phyloP scores from a whole-genome alignment of 345 rosid species.

The Corchorus capsularis region DNA sequence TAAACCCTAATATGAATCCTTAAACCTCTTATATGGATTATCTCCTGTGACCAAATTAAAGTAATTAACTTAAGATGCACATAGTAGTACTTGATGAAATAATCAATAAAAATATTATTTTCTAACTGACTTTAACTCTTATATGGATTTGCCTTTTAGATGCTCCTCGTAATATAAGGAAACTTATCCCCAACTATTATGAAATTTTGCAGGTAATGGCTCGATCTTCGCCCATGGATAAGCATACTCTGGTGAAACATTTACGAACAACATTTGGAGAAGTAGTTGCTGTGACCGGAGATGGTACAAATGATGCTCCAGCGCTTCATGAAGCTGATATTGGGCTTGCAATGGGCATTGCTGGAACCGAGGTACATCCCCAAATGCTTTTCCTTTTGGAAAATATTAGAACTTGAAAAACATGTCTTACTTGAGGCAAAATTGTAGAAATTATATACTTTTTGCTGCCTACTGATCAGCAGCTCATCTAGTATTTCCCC shows the following conservation, averaged over 20 bases:
- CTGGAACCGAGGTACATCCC: constrained; percentile 74
- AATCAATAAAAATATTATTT: not conserved
- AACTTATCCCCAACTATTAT: not conserved
- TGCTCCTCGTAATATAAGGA: not conserved
- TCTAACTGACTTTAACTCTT: not conserved
- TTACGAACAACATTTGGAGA: constrained; percentile 61
- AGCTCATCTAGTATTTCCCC: not conserved
- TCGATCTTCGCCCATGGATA: constrained; percentile 83
- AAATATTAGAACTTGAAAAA: not conserved
- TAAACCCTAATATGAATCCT: not conserved
- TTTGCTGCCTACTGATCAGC: not conserved
- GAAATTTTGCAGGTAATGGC: constrained; percentile 69
- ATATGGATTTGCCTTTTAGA: not conserved
- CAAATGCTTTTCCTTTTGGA: not conserved
- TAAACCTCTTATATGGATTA: not conserved
- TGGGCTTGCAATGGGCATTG: constrained; percentile 88
- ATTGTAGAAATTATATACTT: too few species aligned
- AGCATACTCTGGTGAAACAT: constrained; percentile 80
- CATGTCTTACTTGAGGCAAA: not conserved
- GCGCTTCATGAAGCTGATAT: constrained; percentile 91
- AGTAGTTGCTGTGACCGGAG: constrained; percentile 91
- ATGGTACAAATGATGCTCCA: constrained; percentile 93
- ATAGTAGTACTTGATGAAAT: not conserved
- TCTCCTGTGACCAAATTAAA: not conserved
- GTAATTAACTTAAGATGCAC: not conserved